phyloP scores from a whole-genome alignment of 176 grass and related monocot genomes.

The Aegilops sharonensis region DNA sequence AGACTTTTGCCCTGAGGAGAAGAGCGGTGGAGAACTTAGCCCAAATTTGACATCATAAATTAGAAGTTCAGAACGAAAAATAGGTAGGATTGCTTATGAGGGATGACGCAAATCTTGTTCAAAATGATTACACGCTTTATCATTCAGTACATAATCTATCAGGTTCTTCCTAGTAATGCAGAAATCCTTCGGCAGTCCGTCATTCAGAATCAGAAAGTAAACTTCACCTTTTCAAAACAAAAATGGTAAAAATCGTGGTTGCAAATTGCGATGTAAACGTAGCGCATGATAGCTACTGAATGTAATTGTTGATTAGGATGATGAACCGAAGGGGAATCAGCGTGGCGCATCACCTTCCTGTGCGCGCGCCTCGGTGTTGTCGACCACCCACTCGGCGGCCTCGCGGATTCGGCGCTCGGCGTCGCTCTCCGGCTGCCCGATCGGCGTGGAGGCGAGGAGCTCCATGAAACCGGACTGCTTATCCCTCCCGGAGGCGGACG shows the following conservation, averaged over 20 bases:
- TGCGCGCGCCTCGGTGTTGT: slow-evolving; percentile 54
- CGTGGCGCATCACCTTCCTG: slow-evolving; percentile 35
- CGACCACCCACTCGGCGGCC: slow-evolving; percentile 74
- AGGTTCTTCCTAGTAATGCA: neutral
- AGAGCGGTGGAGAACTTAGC: slow-evolving; percentile 8
- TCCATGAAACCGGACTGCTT: slow-evolving; percentile 55
- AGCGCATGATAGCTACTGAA: neutral
- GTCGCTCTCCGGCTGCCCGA: slow-evolving; percentile 60
- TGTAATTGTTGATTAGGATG: neutral
- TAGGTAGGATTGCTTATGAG: neutral
- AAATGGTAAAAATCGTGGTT: neutral
- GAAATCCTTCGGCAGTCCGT: neutral
- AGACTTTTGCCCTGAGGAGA: slow-evolving; percentile 65
- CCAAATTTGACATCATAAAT: neutral
- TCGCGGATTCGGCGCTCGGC: slow-evolving; percentile 68
- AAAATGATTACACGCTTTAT: neutral
- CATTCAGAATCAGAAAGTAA: slow-evolving; percentile 8
- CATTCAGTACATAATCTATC: neutral
- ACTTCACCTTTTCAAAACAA: neutral
- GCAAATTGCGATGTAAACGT: neutral
- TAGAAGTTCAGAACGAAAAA: neutral
- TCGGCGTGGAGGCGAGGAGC: slow-evolving; percentile 51
- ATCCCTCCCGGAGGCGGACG: slow-evolving; percentile 27
- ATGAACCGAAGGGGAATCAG: neutral
- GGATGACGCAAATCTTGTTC: neutral